Conservation (phyloP, 1,284 basidiomycete species). For the Irpex rosettiformis region DNA sequence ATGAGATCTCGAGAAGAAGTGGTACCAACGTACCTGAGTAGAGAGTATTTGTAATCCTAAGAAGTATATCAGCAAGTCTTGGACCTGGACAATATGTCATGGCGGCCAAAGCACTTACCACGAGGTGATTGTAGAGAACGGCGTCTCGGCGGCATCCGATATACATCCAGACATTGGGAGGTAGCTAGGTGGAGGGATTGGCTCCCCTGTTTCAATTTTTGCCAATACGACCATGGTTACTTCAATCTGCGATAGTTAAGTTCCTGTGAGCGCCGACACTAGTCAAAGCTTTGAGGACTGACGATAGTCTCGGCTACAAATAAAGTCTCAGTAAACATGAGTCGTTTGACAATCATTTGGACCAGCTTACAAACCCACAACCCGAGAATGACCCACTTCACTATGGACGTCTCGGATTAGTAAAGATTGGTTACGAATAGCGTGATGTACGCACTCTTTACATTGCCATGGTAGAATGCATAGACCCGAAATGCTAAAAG, state of each 20-base stretch:
- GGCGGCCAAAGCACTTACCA: not conserved
- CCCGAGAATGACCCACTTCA: not conserved
- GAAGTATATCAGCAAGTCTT: not conserved
- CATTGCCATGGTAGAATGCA: not conserved
- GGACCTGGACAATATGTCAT: not conserved
- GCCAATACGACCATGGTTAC: not conserved
- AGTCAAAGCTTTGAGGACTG: too few species aligned
- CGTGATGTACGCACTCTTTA: not conserved
- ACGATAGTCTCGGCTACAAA: too few species aligned
- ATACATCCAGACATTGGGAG: not conserved
- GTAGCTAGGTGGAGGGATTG: not conserved
- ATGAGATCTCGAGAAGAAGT: too few species aligned
- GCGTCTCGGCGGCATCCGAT: not conserved
- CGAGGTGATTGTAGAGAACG: not conserved
- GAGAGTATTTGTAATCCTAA: not conserved
- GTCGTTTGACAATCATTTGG: not conserved
- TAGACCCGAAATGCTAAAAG: not conserved
- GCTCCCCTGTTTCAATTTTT: not conserved
- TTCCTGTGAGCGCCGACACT: too few species aligned
- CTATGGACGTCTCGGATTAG: not conserved
- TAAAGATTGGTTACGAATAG: not conserved
- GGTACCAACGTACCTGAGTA: not conserved
- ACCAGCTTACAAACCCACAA: not conserved
- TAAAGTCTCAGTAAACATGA: too few species aligned
- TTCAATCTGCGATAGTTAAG: not conserved